These are phyloP conservation scores for Suillus occidentalis DNA, from an alignment of 768 basidiomycete genomes.

Conservation along the genomic window DNA sequence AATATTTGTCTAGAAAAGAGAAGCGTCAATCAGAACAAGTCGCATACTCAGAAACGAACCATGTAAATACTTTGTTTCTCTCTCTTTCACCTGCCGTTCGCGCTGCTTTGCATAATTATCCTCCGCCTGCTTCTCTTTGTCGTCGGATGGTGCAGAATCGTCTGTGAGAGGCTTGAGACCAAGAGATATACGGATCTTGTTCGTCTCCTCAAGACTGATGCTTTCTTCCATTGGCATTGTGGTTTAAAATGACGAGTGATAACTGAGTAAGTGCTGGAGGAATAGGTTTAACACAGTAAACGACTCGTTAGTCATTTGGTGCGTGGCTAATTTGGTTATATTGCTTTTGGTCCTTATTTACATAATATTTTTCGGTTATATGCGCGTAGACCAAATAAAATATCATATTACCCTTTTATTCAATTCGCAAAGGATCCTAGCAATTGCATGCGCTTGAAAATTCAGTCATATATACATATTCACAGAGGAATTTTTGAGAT, in stretches of 20 bases:
- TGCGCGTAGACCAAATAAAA: no score
- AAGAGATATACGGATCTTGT: constrained; percentile 91
- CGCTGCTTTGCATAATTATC: constrained; percentile 78
- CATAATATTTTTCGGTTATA: no score
- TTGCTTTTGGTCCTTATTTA: no score
- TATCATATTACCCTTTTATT: no score
- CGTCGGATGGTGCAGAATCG: constrained; percentile 66
- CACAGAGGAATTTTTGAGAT: no score
- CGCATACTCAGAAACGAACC: constrained; percentile 18
- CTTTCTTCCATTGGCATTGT: constrained; percentile 79
- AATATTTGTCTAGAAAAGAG: constrained; percentile 54
- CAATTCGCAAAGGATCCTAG: no score
- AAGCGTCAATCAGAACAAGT: constrained; percentile 23
- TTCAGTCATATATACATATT: no score
- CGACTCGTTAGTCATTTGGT: neutral
- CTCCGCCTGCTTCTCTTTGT: constrained; percentile 83
- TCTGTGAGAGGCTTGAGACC: constrained; percentile 94
- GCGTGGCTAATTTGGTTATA: neutral
- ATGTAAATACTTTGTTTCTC: constrained; percentile 70
- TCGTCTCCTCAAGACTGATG: constrained; percentile 91
- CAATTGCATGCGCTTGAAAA: no score
- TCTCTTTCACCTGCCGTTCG: constrained; percentile 67
- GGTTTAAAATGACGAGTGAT: constrained; percentile 5
- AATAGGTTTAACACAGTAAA: neutral
- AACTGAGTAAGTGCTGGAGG: neutral